A percentile compares a stretch with the other conserved stretches of the same genome.
These are phyloP conservation scores for Sporisorium iseilematis-ciliati DNA, from an alignment of 1,284 basidiomycete species.

Conservation along the genomic window DNA sequence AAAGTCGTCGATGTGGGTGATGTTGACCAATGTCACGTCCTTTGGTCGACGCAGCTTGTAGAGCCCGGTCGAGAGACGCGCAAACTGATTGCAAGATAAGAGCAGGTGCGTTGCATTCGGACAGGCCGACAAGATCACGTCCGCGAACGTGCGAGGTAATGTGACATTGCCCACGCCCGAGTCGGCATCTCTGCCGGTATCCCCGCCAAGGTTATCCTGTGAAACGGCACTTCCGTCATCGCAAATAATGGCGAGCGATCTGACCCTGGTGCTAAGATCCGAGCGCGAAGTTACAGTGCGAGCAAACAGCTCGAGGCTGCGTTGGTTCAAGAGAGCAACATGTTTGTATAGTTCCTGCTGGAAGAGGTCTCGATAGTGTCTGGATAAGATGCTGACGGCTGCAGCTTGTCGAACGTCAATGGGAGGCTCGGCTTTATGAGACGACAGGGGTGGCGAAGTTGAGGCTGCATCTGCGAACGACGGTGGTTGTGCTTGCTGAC, in stretches of 20 bases:
- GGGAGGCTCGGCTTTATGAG: not conserved
- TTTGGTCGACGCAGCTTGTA: conserved; percentile 17
- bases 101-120: conserved; percentile 38
- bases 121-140: conserved; percentile 26
- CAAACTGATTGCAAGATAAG: conserved; percentile 21
- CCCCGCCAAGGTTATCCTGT: too few relatives aligned
- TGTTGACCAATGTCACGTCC: conserved; percentile 36
- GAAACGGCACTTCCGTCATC: not conserved
- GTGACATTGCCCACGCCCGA: not conserved
- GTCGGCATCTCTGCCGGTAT: not conserved
- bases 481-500: not conserved
- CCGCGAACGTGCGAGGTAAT: conserved; percentile 12
- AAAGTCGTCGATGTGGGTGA: conserved; percentile 18
- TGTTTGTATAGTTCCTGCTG: conserved; percentile 33
- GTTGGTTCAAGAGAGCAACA: conserved; percentile 8
- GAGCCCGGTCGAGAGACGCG: conserved; percentile 14
- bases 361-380: conserved; percentile 18
- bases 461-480: not conserved
- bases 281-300: conserved; percentile 14
- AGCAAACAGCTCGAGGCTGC: conserved; percentile 4
- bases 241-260: conserved; percentile 18
- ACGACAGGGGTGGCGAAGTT: not conserved
- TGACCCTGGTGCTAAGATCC: conserved; percentile 15
- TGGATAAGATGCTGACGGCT: conserved; percentile 17
- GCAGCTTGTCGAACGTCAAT: conserved; percentile 15